Conservation (phyloP, 306 rosid species). For the Cicer chorassanicum region DNA sequence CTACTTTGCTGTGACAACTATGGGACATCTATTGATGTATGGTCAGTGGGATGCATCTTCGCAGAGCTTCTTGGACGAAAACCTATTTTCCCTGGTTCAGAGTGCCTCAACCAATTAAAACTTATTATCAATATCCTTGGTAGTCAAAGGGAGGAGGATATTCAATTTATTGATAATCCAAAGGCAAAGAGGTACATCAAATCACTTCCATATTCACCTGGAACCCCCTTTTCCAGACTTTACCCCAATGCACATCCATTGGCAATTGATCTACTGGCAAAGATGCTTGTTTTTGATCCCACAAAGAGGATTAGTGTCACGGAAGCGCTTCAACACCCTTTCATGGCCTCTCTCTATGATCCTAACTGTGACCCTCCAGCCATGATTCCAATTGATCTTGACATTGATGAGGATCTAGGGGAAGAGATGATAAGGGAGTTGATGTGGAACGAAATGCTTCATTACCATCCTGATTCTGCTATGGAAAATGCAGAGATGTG, state of each 20-base stretch:
- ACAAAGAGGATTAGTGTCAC: slow-evolving; percentile 87
- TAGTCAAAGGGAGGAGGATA: slow-evolving; percentile 89
- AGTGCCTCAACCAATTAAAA: slow-evolving; percentile 88
- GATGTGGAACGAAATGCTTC: slow-evolving; percentile 95
- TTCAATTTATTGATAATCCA: slow-evolving; percentile 83
- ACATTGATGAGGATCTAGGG: slow-evolving; percentile 87
- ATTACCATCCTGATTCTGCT: slow-evolving; percentile 79
- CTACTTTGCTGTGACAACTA: slow-evolving; percentile 94
- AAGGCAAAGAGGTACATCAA: slow-evolving; percentile 79
- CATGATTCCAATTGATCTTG: slow-evolving; percentile 85
- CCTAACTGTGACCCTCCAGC: slow-evolving; percentile 76
- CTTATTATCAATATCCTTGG: slow-evolving; percentile 85
- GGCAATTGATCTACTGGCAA: slow-evolving; percentile 83
- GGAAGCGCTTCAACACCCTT: slow-evolving; percentile 96
- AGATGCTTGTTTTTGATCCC: slow-evolving; percentile 95
- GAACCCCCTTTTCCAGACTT: slow-evolving; percentile 64
- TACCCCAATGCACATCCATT: slow-evolving; percentile 82
- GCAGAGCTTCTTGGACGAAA: slow-evolving; percentile 94
- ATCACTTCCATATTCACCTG: slow-evolving; percentile 66
- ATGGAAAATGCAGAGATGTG: slow-evolving; percentile 49
- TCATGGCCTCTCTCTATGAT: slow-evolving; percentile 84
- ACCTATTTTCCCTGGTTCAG: slow-evolving; percentile 90
- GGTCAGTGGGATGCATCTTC: slow-evolving; percentile 99
- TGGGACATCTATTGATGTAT: slow-evolving; percentile 87
- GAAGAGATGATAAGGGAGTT: slow-evolving; percentile 96